Evolutionary conservation across 768 basidiomycete genomes (phyloP).

Genomic region (Leccinum broughii): DNA sequence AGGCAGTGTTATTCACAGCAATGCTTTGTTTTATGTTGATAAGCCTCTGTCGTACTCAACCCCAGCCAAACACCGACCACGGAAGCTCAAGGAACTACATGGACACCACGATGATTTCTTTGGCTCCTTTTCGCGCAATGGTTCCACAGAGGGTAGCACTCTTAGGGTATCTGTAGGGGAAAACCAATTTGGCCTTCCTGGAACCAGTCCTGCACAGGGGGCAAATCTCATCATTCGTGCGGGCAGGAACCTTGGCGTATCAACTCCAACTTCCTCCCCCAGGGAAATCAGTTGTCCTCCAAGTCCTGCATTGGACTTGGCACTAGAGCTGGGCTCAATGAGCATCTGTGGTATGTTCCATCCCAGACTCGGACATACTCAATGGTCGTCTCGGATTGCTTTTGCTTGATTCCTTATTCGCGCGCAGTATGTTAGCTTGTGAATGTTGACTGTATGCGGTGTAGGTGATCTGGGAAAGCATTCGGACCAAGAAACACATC

Average conservation of each 20-base stretch:
- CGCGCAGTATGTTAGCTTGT: neutral
- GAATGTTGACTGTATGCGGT: constrained; percentile 9
- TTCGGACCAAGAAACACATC: constrained; percentile 11
- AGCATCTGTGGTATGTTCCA: constrained; percentile 31
- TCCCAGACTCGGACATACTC: neutral
- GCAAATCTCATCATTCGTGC: neutral
- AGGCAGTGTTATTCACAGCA: constrained; percentile 4
- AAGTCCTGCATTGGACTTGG: constrained; percentile 24
- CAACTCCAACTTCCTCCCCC: constrained; percentile 2
- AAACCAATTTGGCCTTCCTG: constrained; percentile 10
- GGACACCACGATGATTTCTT: neutral
- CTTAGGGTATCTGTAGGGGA: constrained; percentile 8
- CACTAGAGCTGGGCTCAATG: constrained; percentile 24
- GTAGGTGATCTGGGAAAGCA: constrained; percentile 16
- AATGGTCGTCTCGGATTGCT: constrained; percentile 2
- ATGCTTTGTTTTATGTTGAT: constrained; percentile 20
- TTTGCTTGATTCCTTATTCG: neutral
- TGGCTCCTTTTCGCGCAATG: neutral
- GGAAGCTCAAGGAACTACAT: neutral
- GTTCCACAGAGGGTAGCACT: neutral
- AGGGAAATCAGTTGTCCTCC: constrained; percentile 1
- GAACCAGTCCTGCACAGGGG: constrained; percentile 13
- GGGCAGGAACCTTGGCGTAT: neutral
- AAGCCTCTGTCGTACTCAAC: constrained; percentile 30
- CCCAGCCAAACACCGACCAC: constrained; percentile 15